Conservation (phyloP, 2,329 filamentous ascomycete species). For the Chaetomiaceae sp. region DNA sequence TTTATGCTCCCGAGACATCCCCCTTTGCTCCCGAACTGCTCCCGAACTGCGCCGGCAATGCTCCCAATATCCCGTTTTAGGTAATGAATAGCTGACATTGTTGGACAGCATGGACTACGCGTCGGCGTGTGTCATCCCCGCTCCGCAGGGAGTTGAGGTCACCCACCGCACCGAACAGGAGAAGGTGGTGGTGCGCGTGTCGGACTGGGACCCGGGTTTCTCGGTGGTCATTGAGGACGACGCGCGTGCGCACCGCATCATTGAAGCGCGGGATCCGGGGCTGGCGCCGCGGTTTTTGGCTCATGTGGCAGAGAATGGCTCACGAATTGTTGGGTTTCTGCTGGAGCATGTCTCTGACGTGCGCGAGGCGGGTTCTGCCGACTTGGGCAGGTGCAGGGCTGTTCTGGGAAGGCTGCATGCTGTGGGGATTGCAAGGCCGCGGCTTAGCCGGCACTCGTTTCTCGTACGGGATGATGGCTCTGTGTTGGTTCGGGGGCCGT, state of each 20-base stretch:
- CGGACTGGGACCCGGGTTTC: not conserved
- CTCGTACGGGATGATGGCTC: not conserved
- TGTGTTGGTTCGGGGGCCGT: constrained; percentile 1
- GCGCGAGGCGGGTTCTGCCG: not conserved
- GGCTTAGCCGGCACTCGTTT: not conserved
- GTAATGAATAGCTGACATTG: no score
- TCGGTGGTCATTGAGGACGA: not conserved
- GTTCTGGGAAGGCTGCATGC: not conserved
- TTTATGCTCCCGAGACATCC: no score
- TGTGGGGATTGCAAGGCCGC: not conserved
- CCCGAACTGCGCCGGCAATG: not conserved
- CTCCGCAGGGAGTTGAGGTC: not conserved
- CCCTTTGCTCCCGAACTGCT: not conserved
- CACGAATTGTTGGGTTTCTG: not conserved
- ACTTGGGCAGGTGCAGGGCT: not conserved
- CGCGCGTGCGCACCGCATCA: not conserved
- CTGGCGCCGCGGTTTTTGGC: constrained; percentile 4
- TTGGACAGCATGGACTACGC: not conserved
- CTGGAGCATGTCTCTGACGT: not conserved
- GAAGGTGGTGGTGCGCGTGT: not conserved
- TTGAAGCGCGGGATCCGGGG: not conserved
- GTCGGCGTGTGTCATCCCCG: not conserved
- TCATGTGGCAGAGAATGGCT: not conserved
- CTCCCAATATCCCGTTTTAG: no score
- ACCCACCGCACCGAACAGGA: not conserved